Evolutionary conservation across 768 basidiomycete genomes (phyloP), one percentile per base, ranked within the genome.

Genomic region (Glaciozyma antarctica): DNA sequence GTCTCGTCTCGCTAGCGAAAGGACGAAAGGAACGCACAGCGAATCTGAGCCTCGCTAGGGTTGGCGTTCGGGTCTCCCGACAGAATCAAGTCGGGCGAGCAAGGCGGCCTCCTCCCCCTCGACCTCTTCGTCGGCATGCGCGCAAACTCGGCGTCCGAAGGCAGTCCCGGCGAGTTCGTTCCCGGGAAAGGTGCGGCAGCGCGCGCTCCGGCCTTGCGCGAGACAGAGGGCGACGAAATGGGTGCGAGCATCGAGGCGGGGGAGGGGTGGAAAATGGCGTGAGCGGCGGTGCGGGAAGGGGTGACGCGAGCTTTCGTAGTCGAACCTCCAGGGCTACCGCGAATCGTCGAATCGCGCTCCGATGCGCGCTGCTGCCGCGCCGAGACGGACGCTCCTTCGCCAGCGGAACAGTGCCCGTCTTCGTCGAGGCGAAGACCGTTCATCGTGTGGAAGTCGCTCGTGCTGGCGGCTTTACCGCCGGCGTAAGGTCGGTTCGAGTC

Each of bases 211-310:
- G 41, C n/a, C 8, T n/a, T 5, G 64, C 55, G n/a, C 57, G 43
- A 58, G 5, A 15, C 22, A 34, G 60, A 65, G 24, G 21, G 59
- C n/a, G 59, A 54, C 54, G 22, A 54, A 24, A 52, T 41, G 43
- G 69, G 65, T 2, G 65, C 65, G 22, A 70, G 60, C 69, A 70
- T 70, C 7, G 69, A 58, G 54, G 62, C 60, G 22, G 65, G 63
- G 30, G 60, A 28, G 3, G 69, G 69, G 60, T 66, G 69, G 58
- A 55, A 70, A 43, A 70, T 52, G 24, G 34, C 55, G 30, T 55
- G 48, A 6, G 12, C 48, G 43, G 21, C 43, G 10, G 22, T 43
- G 19, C 17, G 53, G 10, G 48, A 24, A 17, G 21, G 48, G 38
- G 38, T 41, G 19, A n/a, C 12, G 49, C 38, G 12, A 26, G 28